phyloP scores from a whole-genome alignment of 108 stramenopile species.

The Seminavis robusta region DNA sequence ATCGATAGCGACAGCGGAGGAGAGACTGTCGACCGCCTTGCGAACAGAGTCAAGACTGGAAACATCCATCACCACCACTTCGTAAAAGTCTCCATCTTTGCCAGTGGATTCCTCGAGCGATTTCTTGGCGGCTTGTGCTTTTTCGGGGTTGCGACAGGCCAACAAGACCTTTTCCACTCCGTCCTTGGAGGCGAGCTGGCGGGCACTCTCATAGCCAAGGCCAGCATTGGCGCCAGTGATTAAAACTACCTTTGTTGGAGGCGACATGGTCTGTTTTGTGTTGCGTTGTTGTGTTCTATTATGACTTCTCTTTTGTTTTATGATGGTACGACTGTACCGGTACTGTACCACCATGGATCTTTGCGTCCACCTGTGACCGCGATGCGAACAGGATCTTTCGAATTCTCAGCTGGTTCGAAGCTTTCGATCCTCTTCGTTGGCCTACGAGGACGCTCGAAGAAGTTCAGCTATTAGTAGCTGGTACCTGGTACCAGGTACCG shows the following conservation, averaged over 20 bases:
- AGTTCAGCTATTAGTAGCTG: too few species aligned
- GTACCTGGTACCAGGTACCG: too few species aligned
- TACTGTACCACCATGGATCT: too few species aligned
- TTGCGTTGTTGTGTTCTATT: too few species aligned
- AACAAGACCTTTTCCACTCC: conserved; percentile 4
- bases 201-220: conserved; percentile 24
- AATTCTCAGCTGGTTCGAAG: too few species aligned
- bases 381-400: too few species aligned
- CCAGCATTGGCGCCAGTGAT: conserved; percentile 45
- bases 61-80: conserved; percentile 8
- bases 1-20: conserved; percentile 1
- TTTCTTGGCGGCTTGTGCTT: conserved; percentile 5
- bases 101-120: neutral
- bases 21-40: conserved; percentile 4
- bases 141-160: conserved; percentile 6
- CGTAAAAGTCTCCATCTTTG: neutral
- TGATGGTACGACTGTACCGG: too few species aligned
- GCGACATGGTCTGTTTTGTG: too few species aligned
- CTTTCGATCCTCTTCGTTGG: too few species aligned
- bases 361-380: too few species aligned
- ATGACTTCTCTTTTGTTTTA: too few species aligned
- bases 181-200: neutral
- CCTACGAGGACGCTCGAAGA: too few species aligned
- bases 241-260: conserved; percentile 7
- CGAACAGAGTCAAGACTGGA: neutral